phyloP scores from a whole-genome alignment of 2,329 filamentous ascomycete species.

The Neopestalotiopsis sp. region DNA sequence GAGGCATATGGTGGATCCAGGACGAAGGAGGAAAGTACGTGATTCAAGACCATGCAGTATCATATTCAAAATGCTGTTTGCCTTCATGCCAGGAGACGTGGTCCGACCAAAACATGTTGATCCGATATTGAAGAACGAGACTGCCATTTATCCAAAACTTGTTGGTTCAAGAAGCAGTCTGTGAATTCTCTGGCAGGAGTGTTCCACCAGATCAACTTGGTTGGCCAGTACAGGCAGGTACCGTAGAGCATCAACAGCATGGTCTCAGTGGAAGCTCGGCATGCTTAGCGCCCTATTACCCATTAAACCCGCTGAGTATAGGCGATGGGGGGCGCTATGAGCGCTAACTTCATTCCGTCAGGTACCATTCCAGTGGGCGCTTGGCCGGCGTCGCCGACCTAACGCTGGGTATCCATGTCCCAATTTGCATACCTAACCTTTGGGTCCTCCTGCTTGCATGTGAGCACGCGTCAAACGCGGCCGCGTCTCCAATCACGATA shows the following conservation, averaged over 20 bases:
- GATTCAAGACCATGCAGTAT: not conserved
- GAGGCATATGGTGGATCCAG: not conserved
- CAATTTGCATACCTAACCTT: not conserved
- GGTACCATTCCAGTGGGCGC: not conserved
- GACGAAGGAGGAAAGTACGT: not conserved
- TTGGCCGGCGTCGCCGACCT: not conserved
- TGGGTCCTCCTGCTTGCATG: not conserved
- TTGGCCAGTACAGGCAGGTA: no score
- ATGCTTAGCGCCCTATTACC: not conserved
- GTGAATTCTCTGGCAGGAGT: no score
- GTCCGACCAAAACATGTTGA: no score
- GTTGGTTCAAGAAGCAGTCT: no score
- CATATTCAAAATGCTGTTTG: no score
- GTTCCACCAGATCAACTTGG: no score
- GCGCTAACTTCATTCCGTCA: not conserved
- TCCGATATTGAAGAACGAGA: no score
- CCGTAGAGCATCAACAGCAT: no score
- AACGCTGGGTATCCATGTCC: not conserved
- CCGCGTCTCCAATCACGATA: not conserved
- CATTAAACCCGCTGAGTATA: not conserved
- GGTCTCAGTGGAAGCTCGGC: not conserved
- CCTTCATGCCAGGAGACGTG: not conserved
- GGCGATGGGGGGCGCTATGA: not conserved
- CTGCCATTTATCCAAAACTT: no score
- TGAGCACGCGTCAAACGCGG: not conserved